Base-by-base conservation (phyloP, 352 stramenopile genomes). In the Phytophthora sansomeana region DNA sequence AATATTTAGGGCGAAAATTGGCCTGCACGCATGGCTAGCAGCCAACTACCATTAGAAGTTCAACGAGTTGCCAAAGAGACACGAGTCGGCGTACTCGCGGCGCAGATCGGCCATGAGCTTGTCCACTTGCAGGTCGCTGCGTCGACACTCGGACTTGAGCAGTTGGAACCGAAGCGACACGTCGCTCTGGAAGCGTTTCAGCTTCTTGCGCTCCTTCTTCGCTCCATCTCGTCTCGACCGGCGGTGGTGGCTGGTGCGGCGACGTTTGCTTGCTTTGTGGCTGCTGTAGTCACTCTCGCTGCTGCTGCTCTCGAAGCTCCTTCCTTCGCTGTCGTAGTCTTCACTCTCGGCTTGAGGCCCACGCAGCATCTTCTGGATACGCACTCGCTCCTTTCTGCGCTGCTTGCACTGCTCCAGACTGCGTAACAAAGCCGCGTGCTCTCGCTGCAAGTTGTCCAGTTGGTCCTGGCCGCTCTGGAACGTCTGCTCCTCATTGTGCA, bases 51-150 rank as follows among this genome's bases (percentile, higher is more conserved):
- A 16, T 21, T 69, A 66, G 43, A 80, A 77, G 17, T 59, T 66
- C 7, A 72, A 59, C 36, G 74, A 59, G 43, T 67, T 75, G 58
- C 74, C 59, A 63, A 92, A 90, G 16, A 93, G 81, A 69, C 80
- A 90, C 32, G 78, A 78, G 58, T 91, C 78, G 21, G 73, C 64
- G 69, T 91, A 91, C 67, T 91, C 78, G 55, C 80, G 80, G 9
- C 77, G 77, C 30, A 94, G 58, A 28, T 91, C 73, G 10, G 58
- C 62, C 41, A 90, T 57, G 9, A 85, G 47, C 51, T 79, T 72
- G 43, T 90, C 78, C 51, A 87, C 61, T 28, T 87, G 41, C 67
- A 94, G 74, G 41, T 91, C 67, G 32, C 67, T 77, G 47, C 77
- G 70, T 48, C 69, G 58, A 70, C 76, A 80, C 66, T 92, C 79